Evolutionary conservation across 2,329 filamentous ascomycete genomes (phyloP).

Genomic region (Hypoxylon rubiginosum): DNA sequence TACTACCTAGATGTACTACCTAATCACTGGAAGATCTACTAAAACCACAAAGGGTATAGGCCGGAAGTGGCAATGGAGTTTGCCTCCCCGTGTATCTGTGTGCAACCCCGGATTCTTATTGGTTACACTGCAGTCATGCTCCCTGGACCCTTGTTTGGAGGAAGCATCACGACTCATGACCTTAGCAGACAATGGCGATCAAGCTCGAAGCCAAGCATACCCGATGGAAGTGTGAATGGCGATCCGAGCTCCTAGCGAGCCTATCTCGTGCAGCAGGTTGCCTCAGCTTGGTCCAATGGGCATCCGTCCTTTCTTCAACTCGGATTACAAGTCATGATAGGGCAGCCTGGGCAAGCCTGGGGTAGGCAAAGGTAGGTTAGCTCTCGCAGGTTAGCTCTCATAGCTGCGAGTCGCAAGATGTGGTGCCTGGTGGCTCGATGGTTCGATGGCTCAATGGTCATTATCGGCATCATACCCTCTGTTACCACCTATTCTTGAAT

Average conservation of each 20-base stretch:
- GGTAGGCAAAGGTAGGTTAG: not conserved
- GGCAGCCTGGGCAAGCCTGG: not conserved
- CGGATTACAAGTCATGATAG: not conserved
- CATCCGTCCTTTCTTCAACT: slow-evolving; percentile 14
- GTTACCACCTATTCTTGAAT: slow-evolving; percentile 3
- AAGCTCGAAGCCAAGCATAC: slow-evolving; percentile 30
- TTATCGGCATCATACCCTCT: slow-evolving; percentile 33
- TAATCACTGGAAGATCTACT: slow-evolving; percentile 7
- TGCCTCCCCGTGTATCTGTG: slow-evolving; percentile 31
- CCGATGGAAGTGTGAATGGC: slow-evolving; percentile 18
- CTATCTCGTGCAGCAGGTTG: slow-evolving; percentile 18
- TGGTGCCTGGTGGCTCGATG: not conserved
- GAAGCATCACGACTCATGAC: slow-evolving; percentile 24
- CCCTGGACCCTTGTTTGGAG: slow-evolving; percentile 18
- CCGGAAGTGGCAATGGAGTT: slow-evolving; percentile 34
- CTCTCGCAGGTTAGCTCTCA: slow-evolving; percentile 12
- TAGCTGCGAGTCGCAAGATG: slow-evolving; percentile 27
- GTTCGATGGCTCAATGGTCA: slow-evolving; percentile 12
- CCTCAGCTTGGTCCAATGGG: slow-evolving; percentile 22
- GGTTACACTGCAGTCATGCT: slow-evolving; percentile 27
- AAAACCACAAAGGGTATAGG: slow-evolving; percentile 21
- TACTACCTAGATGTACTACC: no score
- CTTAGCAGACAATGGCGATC: slow-evolving; percentile 16
- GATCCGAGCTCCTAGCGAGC: slow-evolving; percentile 16
- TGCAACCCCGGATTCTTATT: slow-evolving; percentile 33